A percentile compares a stretch with the other conserved stretches of the same genome.
These are phyloP conservation scores for Stachybotrys echinatus DNA, from an alignment of 2,329 filamentous ascomycete species.

Conservation along the genomic window DNA sequence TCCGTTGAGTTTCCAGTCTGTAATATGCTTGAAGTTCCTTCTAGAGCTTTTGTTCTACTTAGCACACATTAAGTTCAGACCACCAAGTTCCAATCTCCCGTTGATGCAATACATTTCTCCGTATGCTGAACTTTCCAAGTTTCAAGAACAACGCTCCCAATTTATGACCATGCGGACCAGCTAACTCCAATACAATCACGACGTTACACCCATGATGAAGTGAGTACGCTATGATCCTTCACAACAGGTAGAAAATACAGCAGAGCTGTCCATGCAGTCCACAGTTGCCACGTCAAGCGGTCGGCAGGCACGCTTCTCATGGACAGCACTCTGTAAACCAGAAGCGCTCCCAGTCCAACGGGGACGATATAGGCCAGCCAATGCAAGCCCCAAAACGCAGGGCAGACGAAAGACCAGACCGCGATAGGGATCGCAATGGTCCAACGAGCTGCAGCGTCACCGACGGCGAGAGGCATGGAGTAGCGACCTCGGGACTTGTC, in stretches of 20 bases:
- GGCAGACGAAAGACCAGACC: slow-evolving; percentile 13
- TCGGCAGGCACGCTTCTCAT: background rate
- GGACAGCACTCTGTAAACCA: background rate
- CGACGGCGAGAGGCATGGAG: slow-evolving; percentile 15
- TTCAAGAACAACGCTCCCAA: too few relatives aligned
- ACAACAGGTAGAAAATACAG: background rate
- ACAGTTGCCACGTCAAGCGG: background rate
- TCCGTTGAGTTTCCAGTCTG: too few relatives aligned
- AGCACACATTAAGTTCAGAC: too few relatives aligned
- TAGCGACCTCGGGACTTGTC: slow-evolving; percentile 14
- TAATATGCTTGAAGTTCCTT: too few relatives aligned
- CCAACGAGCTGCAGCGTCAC: slow-evolving; percentile 13
- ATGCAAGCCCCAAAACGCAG: slow-evolving; percentile 8
- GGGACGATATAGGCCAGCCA: background rate
- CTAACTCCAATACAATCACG: too few relatives aligned
- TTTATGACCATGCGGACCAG: too few relatives aligned
- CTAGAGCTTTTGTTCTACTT: too few relatives aligned
- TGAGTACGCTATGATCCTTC: background rate
- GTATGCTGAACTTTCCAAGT: too few relatives aligned
- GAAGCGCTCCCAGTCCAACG: background rate
- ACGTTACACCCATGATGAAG: too few relatives aligned
- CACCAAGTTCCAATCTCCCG: too few relatives aligned
- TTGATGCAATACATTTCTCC: too few relatives aligned
- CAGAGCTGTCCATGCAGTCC: background rate
- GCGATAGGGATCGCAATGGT: slow-evolving; percentile 9